A percentile compares a stretch with the other conserved stretches of the same genome.
Conservation (phyloP, 192 early-diverging fungal genomes). For the Gamsiella multidivaricata region DNA sequence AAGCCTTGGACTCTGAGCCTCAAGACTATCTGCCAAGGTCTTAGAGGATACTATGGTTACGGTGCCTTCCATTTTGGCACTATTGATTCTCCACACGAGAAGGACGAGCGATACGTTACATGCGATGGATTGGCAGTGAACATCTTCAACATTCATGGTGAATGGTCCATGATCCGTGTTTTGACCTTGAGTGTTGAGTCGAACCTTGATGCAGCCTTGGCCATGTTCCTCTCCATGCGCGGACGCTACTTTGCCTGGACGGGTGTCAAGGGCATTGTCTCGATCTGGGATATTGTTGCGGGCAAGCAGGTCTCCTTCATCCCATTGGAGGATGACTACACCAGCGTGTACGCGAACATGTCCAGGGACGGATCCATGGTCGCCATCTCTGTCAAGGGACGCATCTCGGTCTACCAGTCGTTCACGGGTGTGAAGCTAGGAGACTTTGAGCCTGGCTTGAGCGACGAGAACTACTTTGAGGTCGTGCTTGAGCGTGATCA, state of each 20-base stretch:
- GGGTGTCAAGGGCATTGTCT: slow-evolving; percentile 10
- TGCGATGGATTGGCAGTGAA: neutral
- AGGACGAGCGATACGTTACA: slow-evolving; percentile 7
- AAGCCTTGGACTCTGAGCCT: neutral
- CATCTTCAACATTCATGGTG: neutral
- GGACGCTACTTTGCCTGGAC: slow-evolving; percentile 25
- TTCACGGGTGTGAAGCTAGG: slow-evolving; percentile 31
- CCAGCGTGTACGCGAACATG: neutral
- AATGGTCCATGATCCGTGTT: neutral
- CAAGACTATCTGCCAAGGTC: slow-evolving; percentile 4
- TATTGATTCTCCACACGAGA: neutral
- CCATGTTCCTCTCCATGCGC: slow-evolving; percentile 8
- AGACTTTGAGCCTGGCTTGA: slow-evolving; percentile 6
- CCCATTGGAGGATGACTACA: slow-evolving; percentile 5
- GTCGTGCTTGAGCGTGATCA: slow-evolving; percentile 23
- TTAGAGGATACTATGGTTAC: slow-evolving; percentile 8
- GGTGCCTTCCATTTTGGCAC: slow-evolving; percentile 9
- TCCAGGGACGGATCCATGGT: slow-evolving; percentile 13
- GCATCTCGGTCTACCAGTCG: slow-evolving; percentile 15
- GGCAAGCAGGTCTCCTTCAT: slow-evolving; percentile 15
- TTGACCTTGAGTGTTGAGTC: slow-evolving; percentile 9
- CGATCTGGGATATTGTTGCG: slow-evolving; percentile 11
- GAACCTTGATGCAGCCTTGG: slow-evolving; percentile 5
- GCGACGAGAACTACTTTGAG: slow-evolving; percentile 14
- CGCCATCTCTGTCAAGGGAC: slow-evolving; percentile 15